Evolutionary conservation across 352 stramenopile genomes (phyloP).

Genomic region (Globisporangium yorkense): DNA sequence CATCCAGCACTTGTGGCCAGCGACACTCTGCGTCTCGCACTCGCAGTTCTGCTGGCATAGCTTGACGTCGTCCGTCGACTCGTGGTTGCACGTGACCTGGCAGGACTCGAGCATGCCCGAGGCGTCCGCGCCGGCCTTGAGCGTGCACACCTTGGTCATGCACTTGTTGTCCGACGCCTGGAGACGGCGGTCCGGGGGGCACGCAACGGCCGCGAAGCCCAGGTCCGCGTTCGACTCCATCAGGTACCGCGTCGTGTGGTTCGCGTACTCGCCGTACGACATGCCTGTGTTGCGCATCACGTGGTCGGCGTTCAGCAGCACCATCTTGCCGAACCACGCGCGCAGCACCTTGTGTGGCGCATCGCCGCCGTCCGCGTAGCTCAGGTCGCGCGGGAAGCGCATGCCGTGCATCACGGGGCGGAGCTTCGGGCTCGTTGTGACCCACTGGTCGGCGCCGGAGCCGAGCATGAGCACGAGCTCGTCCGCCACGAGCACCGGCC

Average conservation of each 20-base stretch:
- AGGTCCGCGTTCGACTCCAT: constrained; percentile 27
- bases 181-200: constrained; percentile 35
- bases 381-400: constrained; percentile 48
- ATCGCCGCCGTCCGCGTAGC: constrained; percentile 19
- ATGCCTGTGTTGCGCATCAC: constrained; percentile 54
- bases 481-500: constrained; percentile 50
- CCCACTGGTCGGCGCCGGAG: constrained; percentile 66
- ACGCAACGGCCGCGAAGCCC: constrained; percentile 39
- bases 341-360: constrained; percentile 34
- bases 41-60: constrained; percentile 39
- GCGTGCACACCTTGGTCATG: constrained; percentile 31
- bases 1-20: constrained; percentile 48
- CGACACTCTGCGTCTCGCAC: constrained; percentile 22
- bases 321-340: constrained; percentile 68
- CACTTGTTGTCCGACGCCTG: constrained; percentile 44
- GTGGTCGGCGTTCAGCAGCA: constrained; percentile 35
- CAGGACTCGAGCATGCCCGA: constrained; percentile 34
- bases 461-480: constrained; percentile 82
- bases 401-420: constrained; percentile 71
- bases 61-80: constrained; percentile 21
- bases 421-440: constrained; percentile 46
- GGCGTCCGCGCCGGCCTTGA: constrained; percentile 23
- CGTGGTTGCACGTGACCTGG: constrained; percentile 58
- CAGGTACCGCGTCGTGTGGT: constrained; percentile 48
- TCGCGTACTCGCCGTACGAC: constrained; percentile 45